Evolutionary conservation across 1,139 yeast genomes (phyloP).

Genomic region (Geotrichum klebahnii): DNA sequence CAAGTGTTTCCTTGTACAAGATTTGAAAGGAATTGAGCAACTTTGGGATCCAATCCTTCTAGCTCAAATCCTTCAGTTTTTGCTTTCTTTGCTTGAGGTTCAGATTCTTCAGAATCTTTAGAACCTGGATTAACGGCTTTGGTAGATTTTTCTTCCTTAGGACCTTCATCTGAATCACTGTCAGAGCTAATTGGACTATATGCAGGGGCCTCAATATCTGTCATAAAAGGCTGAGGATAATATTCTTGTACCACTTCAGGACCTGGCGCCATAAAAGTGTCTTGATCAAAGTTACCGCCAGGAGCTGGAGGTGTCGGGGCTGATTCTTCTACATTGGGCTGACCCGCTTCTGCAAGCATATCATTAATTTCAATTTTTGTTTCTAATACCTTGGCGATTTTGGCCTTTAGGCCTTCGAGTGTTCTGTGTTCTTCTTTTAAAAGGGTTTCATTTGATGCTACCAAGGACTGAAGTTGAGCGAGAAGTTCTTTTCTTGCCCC

Average conservation of each 20-base stretch:
- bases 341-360: constrained; percentile 41
- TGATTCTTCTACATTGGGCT: constrained; percentile 25
- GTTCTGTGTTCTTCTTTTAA: constrained; percentile 47
- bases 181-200: constrained; percentile 38
- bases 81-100: constrained; percentile 20
- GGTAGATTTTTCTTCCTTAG: constrained; percentile 26
- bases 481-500: constrained; percentile 44
- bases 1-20: constrained; percentile 21
- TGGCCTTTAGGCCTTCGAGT: constrained; percentile 44
- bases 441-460: constrained; percentile 45
- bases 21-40: constrained; percentile 34
- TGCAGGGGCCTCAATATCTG: constrained; percentile 41
- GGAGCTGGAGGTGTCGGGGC: constrained; percentile 21
- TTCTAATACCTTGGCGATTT: constrained; percentile 40
- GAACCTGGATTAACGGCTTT: background rate
- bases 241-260: constrained; percentile 15
- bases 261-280: constrained; percentile 21
- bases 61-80: constrained; percentile 23
- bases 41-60: constrained; percentile 35
- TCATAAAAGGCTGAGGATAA: constrained; percentile 25
- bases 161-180: constrained; percentile 31
- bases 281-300: constrained; percentile 3
- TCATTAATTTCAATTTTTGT: constrained; percentile 48
- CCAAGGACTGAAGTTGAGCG: constrained; percentile 45
- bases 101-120: constrained; percentile 22